Percentiles rank a stretch among this genome's conserved stretches.
phyloP scores from a whole-genome alignment of 345 rosid species.

The Eucalyptus caleyi region DNA sequence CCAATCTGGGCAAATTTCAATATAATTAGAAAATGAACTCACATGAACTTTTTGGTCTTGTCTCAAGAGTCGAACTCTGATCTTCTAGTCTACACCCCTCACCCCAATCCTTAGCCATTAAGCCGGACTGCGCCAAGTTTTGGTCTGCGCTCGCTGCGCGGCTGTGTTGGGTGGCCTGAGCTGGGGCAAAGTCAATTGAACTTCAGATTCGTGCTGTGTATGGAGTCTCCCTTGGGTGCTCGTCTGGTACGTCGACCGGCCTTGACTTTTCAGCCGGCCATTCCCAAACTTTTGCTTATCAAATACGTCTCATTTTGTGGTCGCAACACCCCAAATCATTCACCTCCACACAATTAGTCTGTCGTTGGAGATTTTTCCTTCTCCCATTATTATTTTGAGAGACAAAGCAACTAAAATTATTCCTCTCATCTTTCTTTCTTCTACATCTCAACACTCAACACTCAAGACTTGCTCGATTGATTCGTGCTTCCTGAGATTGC shows the following conservation, averaged over 20 bases:
- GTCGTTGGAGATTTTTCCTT: neutral
- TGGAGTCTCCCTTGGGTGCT: neutral
- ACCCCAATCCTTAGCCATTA: neutral
- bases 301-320: too few species aligned
- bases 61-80: neutral
- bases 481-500: neutral
- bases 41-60: neutral
- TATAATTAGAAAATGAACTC: neutral
- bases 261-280: neutral
- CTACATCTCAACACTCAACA: neutral
- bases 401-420: neutral
- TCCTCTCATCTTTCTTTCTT: neutral
- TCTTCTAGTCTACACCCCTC: neutral
- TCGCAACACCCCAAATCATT: too few species aligned
- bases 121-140: accelerated
- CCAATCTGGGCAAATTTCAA: neutral
- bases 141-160: neutral
- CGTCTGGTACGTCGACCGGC: neutral
- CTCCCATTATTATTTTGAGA: neutral
- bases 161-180: neutral
- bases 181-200: neutral
- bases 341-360: neutral
- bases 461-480: neutral
- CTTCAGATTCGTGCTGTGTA: neutral
- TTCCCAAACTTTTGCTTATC: too few species aligned